Evolutionary conservation across 768 basidiomycete genomes (phyloP), one percentile per base, ranked within the genome.

Genomic region (Boletus tomentosulus): DNA sequence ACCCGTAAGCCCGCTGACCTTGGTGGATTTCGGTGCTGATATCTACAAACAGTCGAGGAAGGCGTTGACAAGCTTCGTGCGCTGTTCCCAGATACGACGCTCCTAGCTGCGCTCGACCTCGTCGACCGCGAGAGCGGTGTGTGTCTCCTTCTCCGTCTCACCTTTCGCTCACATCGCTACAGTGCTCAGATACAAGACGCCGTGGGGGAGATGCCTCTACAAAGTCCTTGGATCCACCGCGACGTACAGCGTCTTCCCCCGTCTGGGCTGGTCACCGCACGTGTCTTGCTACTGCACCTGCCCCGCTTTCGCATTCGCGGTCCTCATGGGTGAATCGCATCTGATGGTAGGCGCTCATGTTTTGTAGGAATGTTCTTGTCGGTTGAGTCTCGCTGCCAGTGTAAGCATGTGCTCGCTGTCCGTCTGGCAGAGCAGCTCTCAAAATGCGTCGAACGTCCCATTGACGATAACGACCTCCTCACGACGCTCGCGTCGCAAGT

Each of bases 401-500:
- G 90, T 64, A 92, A 92, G 65, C 90, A 92, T 66, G 67, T 89
- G 3, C 74, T 92, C 25, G 90, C 89, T 3, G 76, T 79, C 12
- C 71, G 76, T 13, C 71, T 92, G 13, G 86, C 86, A 3, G 68
- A 78, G 27, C 78, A 76, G 48, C 66, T 89, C 47, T 72, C 71
- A 4, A 74, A 74, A 50, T 82, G 75, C 55, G 60, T 81, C 35
- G 77, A 85, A 49, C 78, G 81, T 22, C 68, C 74, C 33, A 66
- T 80, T 43, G 67, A 64, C 25, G 63, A 68, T 4, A 75, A 82
- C 50, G 80, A 83, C 34, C 71, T 89, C n/a, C 73, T 75, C 19
- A 51, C 69, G 27, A 66, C 51, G 31, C 48, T 66, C 46, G 48
- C 53, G 13, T 55, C 57, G n/a, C 56, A 65, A 9, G 28, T 57